Conservation (phyloP, 202 grass and related monocot species). For the Musa balbisiana region DNA sequence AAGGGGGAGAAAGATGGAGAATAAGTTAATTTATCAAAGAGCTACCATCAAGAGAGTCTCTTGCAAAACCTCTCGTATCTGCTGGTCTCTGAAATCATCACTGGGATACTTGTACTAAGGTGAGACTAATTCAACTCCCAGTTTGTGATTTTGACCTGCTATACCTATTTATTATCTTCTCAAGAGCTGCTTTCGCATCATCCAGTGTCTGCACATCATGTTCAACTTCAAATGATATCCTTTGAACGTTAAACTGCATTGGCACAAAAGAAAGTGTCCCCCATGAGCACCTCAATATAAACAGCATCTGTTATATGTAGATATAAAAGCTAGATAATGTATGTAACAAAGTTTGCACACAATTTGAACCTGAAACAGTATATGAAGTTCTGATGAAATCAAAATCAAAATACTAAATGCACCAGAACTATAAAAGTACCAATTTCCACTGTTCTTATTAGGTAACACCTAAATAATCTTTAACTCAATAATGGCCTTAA, state of each 20-base stretch:
- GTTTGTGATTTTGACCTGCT: slow-evolving; percentile 22
- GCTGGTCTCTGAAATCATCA: no score
- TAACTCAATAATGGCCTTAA: no score
- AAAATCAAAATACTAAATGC: no score
- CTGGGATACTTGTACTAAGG: neutral
- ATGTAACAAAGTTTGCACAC: neutral
- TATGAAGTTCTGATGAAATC: no score
- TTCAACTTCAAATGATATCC: slow-evolving; percentile 55
- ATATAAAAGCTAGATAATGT: neutral
- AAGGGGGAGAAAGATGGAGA: no score
- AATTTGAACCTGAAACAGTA: neutral
- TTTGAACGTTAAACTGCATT: slow-evolving; percentile 56
- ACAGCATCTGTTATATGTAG: neutral
- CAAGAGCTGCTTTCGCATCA: slow-evolving; percentile 58
- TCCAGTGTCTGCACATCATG: slow-evolving; percentile 56
- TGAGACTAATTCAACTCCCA: neutral
- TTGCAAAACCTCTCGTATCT: no score
- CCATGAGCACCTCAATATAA: neutral
- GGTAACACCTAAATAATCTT: no score
- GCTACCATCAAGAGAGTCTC: no score
- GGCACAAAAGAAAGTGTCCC: neutral
- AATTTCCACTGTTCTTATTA: no score
- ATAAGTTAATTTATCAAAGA: no score
- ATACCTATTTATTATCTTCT: slow-evolving; percentile 41
- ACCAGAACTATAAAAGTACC: no score